These are phyloP conservation scores for Ceratocystis variospora DNA, from an alignment of 2,329 filamentous ascomycete genomes.

Conservation along the genomic window DNA sequence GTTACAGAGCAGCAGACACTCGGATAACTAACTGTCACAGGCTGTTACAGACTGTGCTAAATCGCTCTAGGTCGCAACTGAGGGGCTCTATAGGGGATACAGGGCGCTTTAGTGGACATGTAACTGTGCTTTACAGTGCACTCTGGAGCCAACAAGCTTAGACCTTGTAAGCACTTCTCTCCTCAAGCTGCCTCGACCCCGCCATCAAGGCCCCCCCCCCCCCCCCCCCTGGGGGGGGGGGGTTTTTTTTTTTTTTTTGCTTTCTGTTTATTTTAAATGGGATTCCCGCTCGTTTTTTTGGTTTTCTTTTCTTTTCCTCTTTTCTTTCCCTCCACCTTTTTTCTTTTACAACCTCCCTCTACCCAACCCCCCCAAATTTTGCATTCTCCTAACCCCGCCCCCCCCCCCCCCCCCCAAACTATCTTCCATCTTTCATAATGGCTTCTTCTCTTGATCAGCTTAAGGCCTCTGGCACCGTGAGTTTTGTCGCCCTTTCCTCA, in stretches of 20 bases:
- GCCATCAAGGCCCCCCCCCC: neutral
- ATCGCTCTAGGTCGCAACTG: too few species aligned
- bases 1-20: neutral
- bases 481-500: constrained; percentile 30
- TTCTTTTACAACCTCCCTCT: too few species aligned
- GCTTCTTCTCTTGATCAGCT: constrained; percentile 86
- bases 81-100: neutral
- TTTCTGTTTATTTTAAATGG: too few species aligned
- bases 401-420: neutral
- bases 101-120: neutral
- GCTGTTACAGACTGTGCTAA: too few species aligned
- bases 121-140: neutral
- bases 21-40: too few species aligned
- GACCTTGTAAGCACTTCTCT: too few species aligned
- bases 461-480: constrained; percentile 90
- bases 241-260: too few species aligned
- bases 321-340: too few species aligned
- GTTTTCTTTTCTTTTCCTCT: too few species aligned
- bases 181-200: too few species aligned
- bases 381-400: neutral
- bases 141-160: neutral
- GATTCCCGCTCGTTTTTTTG: too few species aligned
- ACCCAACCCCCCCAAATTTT: too few species aligned
- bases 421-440: constrained; percentile 39
- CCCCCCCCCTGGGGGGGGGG: neutral